Percentiles rank a stretch among this genome's conserved stretches.
Conservation (phyloP, 345 rosid species). For the Pistacia integerrima region DNA sequence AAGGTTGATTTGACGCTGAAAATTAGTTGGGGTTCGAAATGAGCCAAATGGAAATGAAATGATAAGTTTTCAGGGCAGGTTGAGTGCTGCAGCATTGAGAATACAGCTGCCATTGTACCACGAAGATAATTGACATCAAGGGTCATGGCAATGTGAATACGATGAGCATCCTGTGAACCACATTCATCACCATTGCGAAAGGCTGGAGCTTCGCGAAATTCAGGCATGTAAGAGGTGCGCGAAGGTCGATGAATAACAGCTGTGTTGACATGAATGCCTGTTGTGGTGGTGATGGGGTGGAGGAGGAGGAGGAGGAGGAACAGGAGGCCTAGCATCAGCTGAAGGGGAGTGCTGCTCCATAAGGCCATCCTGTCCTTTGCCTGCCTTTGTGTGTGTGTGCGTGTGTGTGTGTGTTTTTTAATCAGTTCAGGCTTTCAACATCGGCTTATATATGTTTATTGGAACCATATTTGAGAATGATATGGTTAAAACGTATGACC, state of each 20-base stretch:
- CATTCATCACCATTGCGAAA: constrained; percentile 56
- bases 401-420: no score
- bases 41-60: constrained; percentile 63
- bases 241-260: constrained; percentile 36
- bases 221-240: constrained; percentile 33
- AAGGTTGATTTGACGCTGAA: constrained; percentile 54
- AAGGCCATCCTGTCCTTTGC: constrained; percentile 76
- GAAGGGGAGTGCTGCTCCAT: constrained; percentile 40
- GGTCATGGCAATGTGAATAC: constrained; percentile 62
- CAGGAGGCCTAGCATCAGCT: constrained; percentile 61
- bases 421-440: no score
- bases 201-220: constrained; percentile 56
- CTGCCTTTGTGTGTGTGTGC: background rate
- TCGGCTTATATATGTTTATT: no score
- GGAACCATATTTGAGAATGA: no score
- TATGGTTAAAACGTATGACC: no score
- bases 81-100: constrained; percentile 60
- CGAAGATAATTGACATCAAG: constrained; percentile 69
- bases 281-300: constrained; percentile 29
- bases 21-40: constrained; percentile 40
- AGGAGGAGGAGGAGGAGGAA: constrained; percentile 55
- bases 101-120: constrained; percentile 71
- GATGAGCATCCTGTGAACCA: constrained; percentile 27
- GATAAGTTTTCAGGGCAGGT: constrained; percentile 61
- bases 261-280: constrained; percentile 35